Conservation (phyloP, 1,139 yeast genomes). For the Geotrichum aggregatum region DNA sequence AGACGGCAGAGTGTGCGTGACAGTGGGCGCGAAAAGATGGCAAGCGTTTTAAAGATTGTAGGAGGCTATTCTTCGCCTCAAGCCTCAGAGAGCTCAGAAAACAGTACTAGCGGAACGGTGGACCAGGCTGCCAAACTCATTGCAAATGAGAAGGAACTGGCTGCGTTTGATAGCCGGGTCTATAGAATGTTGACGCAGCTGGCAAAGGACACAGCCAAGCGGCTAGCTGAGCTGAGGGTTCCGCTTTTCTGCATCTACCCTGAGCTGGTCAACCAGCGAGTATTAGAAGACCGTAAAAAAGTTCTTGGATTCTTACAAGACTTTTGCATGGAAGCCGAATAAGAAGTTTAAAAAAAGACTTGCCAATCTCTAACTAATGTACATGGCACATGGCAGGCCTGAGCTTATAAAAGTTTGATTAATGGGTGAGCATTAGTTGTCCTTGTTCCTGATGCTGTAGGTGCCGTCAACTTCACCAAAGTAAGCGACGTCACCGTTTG, state of each 20-base stretch:
- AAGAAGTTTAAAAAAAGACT: conserved; percentile 1
- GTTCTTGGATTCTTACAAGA: conserved; percentile 28
- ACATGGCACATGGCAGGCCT: not conserved
- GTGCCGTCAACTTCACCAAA: conserved; percentile 81
- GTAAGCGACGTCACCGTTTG: conserved; percentile 71
- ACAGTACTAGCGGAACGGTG: not conserved
- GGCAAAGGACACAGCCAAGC: conserved; percentile 23
- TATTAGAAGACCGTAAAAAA: conserved; percentile 24
- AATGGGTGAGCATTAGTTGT: not conserved
- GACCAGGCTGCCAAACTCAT: not conserved
- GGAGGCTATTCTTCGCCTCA: conserved; percentile 16
- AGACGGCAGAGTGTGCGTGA: conserved; percentile 21
- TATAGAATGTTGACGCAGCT: conserved; percentile 24
- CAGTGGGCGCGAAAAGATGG: conserved; percentile 25
- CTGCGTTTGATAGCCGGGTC: conserved; percentile 24
- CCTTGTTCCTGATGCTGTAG: conserved; percentile 24
- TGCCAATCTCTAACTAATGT: not conserved
- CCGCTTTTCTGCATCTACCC: conserved; percentile 30
- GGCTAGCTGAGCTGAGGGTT: conserved; percentile 27
- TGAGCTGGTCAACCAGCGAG: conserved; percentile 10
- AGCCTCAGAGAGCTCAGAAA: not conserved
- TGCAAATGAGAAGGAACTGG: conserved; percentile 22
- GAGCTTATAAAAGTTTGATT: not conserved
- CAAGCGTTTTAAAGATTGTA: conserved; percentile 25
- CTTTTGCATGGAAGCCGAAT: conserved; percentile 17